These are phyloP conservation scores for Hirsutella rhossiliensis DNA, from an alignment of 2,329 filamentous ascomycete species.

Conservation along the genomic window DNA sequence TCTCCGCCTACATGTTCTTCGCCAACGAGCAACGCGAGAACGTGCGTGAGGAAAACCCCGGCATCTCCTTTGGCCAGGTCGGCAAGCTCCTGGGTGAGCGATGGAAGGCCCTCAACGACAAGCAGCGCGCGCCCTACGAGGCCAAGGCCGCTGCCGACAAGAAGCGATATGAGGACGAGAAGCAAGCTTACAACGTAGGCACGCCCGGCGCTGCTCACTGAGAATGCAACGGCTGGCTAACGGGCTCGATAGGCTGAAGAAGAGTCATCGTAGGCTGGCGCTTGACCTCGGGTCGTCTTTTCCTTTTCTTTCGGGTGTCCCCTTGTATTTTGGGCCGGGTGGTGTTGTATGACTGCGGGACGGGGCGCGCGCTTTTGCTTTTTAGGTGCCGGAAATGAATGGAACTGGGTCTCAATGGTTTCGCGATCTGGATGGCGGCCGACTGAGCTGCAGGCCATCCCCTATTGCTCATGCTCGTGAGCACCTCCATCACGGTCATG, in stretches of 20 bases:
- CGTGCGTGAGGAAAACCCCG: constrained; percentile 95
- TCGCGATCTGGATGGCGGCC: constrained; percentile 18
- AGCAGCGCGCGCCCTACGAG: constrained; percentile 89
- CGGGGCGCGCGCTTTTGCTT: constrained; percentile 25
- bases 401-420: constrained; percentile 20
- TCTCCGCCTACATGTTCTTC: constrained; percentile 99
- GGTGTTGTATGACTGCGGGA: constrained; percentile 31
- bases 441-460: constrained; percentile 12
- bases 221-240: constrained; percentile 13
- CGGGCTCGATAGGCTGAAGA: constrained; percentile 37
- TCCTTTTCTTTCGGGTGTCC: constrained; percentile 8
- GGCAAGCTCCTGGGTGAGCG: constrained; percentile 96
- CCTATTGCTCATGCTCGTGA: constrained; percentile 9
- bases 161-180: constrained; percentile 99
- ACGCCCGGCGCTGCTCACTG: constrained; percentile 4
- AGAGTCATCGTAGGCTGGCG: constrained; percentile 29
- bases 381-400: constrained; percentile 20
- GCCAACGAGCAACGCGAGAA: constrained; percentile 98
- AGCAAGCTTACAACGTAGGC: constrained; percentile 81
- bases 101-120: constrained; percentile 94
- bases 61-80: constrained; percentile 96
- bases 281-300: background rate
- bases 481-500: constrained; percentile 11
- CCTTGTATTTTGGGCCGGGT: constrained; percentile 24
- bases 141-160: constrained; percentile 94